phyloP scores from a whole-genome alignment of 2,329 filamentous ascomycete genomes.

The Curvularia spicifera region DNA sequence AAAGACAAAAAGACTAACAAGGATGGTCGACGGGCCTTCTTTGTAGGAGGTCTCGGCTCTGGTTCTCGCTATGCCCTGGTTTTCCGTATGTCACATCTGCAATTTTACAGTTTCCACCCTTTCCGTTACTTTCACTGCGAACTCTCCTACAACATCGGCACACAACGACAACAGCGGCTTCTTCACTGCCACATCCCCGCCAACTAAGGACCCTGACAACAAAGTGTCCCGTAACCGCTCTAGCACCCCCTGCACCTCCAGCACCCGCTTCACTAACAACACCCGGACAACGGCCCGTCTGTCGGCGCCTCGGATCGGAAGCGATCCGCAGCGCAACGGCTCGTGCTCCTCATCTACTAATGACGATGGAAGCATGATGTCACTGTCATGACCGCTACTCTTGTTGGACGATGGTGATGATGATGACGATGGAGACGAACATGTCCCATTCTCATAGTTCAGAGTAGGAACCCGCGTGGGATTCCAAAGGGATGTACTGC shows the following conservation, averaged over 20 bases:
- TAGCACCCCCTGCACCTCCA: slow-evolving; percentile 10
- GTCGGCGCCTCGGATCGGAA: slow-evolving; percentile 11
- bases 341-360: slow-evolving; percentile 10
- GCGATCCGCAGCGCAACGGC: slow-evolving; percentile 9
- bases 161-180: slow-evolving; percentile 7
- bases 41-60: no score
- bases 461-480: background rate
- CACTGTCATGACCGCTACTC: background rate
- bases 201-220: background rate
- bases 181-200: slow-evolving; percentile 2
- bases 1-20: no score
- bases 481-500: slow-evolving; percentile 9
- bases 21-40: no score
- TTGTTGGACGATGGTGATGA: slow-evolving; percentile 4
- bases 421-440: slow-evolving; percentile 2
- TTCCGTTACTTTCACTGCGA: slow-evolving; percentile 8
- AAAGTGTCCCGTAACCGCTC: slow-evolving; percentile 7
- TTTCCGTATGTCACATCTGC: slow-evolving; percentile 1
- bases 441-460: slow-evolving; percentile 5
- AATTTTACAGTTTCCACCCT: slow-evolving; percentile 6
- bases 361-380: slow-evolving; percentile 7
- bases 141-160: slow-evolving; percentile 8
- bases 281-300: slow-evolving; percentile 11
- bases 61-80: no score
- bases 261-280: slow-evolving; percentile 10